Evolutionary conservation across 768 basidiomycete species (phyloP).

Genomic region (Pleurotus giganteus): DNA sequence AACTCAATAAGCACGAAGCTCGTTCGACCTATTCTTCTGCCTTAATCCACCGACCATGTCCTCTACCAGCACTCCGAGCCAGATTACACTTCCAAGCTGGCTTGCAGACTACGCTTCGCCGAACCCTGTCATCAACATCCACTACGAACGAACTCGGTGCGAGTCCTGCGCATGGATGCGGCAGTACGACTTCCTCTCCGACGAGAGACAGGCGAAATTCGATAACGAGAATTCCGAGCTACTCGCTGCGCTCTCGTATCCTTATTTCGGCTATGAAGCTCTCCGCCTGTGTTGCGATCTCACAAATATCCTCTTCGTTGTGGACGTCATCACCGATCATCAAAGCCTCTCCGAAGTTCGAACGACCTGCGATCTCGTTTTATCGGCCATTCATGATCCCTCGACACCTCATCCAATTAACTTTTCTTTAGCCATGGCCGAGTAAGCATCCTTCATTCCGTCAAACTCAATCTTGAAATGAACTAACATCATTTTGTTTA

Average conservation of each 20-base stretch:
- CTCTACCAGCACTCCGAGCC: too few species aligned
- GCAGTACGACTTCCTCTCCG: background rate
- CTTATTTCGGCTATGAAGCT: background rate
- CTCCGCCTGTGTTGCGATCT: background rate
- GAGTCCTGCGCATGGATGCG: background rate
- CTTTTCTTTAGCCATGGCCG: background rate
- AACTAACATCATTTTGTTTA: background rate
- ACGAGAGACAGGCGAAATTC: background rate
- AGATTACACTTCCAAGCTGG: background rate
- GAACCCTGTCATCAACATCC: background rate
- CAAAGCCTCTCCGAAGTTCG: background rate
- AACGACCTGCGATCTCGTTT: background rate
- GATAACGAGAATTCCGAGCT: background rate
- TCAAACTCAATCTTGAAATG: too few species aligned
- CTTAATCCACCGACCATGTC: too few species aligned
- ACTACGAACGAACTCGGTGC: background rate
- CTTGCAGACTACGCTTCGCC: background rate
- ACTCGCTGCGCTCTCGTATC: background rate
- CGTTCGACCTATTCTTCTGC: too few species aligned
- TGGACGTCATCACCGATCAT: background rate
- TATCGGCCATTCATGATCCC: background rate
- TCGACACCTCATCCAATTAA: background rate
- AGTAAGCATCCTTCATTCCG: background rate
- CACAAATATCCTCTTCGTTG: background rate
- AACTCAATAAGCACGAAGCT: too few species aligned